Percentiles rank a stretch among this genome's conserved stretches.
phyloP scores from a whole-genome alignment of 1,284 basidiomycete genomes.

The Thecaphora frezii region DNA sequence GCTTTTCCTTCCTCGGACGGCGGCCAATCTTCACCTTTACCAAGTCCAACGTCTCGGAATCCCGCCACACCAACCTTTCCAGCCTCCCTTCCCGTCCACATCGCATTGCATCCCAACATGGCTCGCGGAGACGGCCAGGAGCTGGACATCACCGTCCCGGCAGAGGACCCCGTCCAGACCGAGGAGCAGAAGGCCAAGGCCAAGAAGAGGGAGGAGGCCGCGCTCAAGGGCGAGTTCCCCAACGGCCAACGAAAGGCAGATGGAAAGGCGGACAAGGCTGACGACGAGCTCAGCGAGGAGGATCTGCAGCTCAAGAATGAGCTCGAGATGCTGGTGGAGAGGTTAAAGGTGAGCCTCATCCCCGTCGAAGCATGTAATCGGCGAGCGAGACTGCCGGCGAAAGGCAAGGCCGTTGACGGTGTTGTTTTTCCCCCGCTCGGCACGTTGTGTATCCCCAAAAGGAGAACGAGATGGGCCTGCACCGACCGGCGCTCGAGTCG shows the following conservation, averaged over 20 bases:
- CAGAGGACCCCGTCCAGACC: conserved; percentile 35
- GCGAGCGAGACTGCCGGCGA: conserved; percentile 33
- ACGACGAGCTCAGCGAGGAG: conserved; percentile 83
- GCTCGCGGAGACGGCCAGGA: conserved; percentile 38
- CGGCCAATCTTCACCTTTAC: too few species aligned
- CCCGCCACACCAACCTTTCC: too few species aligned
- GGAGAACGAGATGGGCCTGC: conserved; percentile 80
- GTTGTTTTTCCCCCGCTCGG: too few species aligned
- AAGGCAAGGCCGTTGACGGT: too few species aligned
- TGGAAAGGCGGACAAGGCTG: conserved; percentile 65
- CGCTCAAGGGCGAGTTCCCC: conserved; percentile 24
- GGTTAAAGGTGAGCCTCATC: conserved; percentile 72
- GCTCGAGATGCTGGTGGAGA: conserved; percentile 95
- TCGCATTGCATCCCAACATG: conserved; percentile 15
- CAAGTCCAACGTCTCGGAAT: too few species aligned
- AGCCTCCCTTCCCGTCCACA: too few species aligned
- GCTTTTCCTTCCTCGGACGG: too few species aligned
- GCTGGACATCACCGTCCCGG: conserved; percentile 37
- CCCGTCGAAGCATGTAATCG: too few species aligned
- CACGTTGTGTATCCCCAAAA: too few species aligned
- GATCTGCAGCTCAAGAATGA: conserved; percentile 91
- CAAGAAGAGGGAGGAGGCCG: conserved; percentile 34
- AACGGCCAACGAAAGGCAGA: conserved; percentile 21
- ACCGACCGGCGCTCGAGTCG: conserved; percentile 89
- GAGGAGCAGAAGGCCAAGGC: conserved; percentile 38